Percentiles rank a stretch among this genome's conserved stretches.
phyloP scores from a whole-genome alignment of 2,329 filamentous ascomycete species.

The Coleophoma crateriformis region DNA sequence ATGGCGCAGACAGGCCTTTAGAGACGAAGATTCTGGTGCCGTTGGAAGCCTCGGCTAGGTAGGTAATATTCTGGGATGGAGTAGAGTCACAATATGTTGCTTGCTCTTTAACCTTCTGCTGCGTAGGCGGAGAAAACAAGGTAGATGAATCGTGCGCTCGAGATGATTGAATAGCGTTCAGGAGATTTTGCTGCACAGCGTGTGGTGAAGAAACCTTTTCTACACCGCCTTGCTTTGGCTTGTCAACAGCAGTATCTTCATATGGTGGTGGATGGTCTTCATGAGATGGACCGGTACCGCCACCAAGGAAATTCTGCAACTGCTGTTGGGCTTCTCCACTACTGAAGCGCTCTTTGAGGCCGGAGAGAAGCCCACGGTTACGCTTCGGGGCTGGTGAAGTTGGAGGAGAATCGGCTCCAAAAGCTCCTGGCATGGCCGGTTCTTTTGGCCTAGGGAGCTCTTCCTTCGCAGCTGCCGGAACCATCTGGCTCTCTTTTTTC shows the following conservation, averaged over 20 bases:
- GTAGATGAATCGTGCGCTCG: constrained; percentile 68
- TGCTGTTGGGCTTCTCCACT: constrained; percentile 36
- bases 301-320: constrained; percentile 36
- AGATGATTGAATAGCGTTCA: constrained; percentile 73
- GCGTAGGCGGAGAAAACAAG: constrained; percentile 68
- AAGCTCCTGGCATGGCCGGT: constrained; percentile 67
- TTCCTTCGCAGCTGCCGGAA: constrained; percentile 9
- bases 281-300: constrained; percentile 4
- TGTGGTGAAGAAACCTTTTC: constrained; percentile 53
- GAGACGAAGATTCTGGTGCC: constrained; percentile 71
- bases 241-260: constrained; percentile 16
- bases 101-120: constrained; percentile 73
- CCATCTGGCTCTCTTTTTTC: constrained; percentile 22
- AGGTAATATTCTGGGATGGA: constrained; percentile 66
- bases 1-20: constrained; percentile 41
- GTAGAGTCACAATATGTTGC: constrained; percentile 80
- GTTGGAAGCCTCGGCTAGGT: constrained; percentile 63
- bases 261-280: constrained; percentile 13
- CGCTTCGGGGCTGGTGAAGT: constrained; percentile 30
- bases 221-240: constrained; percentile 7
- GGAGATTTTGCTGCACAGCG: constrained; percentile 62
- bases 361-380: constrained; percentile 55
- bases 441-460: constrained; percentile 31
- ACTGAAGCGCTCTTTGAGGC: constrained; percentile 56
- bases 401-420: constrained; percentile 58